A percentile compares a stretch with the other conserved stretches of the same genome.
Evolutionary conservation across 305 asterid species (phyloP).

Genomic region (Striga hermonthica): DNA sequence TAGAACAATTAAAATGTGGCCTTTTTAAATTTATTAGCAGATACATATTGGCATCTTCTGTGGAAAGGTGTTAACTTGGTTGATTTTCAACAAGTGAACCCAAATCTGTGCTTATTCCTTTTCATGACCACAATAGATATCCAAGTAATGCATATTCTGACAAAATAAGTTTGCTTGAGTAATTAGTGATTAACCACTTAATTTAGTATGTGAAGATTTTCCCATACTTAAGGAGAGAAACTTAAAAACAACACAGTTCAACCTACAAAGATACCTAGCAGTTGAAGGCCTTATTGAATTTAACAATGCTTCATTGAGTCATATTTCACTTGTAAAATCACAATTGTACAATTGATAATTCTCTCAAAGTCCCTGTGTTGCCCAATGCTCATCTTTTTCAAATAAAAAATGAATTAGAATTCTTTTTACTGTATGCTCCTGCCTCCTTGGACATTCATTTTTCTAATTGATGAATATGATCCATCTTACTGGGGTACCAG

Average conservation of each 20-base stretch:
- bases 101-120: not conserved
- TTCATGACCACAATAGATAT: constrained; percentile 11
- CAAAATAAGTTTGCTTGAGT: not conserved
- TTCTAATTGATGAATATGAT: not conserved
- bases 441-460: constrained; percentile 6
- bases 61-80: constrained; percentile 5
- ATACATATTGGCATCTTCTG: constrained; percentile 11
- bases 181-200: not conserved
- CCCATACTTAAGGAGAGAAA: constrained; percentile 4
- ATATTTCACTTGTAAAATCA: constrained; percentile 5
- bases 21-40: not conserved
- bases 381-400: constrained; percentile 4
- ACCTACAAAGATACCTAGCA: not conserved
- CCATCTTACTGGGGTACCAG: not conserved
- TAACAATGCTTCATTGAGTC: not conserved
- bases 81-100: constrained; percentile 13
- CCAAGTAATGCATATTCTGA: constrained; percentile 12
- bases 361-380: not conserved
- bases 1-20: not conserved
- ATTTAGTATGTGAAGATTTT: constrained; percentile 20
- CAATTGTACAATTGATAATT: not conserved
- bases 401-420: not conserved
- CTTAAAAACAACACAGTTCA: not conserved
- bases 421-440: not conserved
- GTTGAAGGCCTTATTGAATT: constrained; percentile 5